A percentile compares a stretch with the other conserved stretches of the same genome.
These are phyloP conservation scores for Vaccinium myrtillus DNA, from an alignment of 148 eudicot genomes.

Conservation along the genomic window DNA sequence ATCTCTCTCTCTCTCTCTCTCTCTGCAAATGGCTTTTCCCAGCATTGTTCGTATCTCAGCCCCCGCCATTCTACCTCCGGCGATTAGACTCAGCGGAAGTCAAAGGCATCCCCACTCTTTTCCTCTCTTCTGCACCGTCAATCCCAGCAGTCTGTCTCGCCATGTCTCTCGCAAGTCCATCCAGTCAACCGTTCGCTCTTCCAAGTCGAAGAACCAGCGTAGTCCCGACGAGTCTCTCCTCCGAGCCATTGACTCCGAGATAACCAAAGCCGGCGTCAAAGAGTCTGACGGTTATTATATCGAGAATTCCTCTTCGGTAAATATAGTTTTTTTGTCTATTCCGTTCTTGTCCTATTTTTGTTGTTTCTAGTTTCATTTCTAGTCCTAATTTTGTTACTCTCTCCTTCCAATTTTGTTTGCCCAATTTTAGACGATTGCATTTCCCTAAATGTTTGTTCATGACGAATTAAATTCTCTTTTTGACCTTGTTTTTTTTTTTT, in stretches of 20 bases:
- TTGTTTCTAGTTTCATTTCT: not conserved
- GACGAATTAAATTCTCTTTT: not conserved
- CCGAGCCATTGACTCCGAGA: slow-evolving; percentile 48
- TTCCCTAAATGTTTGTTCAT: not conserved
- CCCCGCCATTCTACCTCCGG: slow-evolving; percentile 43
- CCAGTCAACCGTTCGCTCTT: slow-evolving; percentile 29
- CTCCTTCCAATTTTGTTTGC: not conserved
- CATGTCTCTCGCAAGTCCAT: slow-evolving; percentile 24
- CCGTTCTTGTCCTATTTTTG: too few species aligned
- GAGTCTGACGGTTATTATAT: slow-evolving; percentile 40
- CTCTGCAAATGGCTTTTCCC: slow-evolving; percentile 49
- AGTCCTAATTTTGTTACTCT: not conserved
- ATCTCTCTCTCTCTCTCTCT: slow-evolving; percentile 12
- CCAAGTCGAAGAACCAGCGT: slow-evolving; percentile 2
- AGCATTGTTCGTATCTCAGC: slow-evolving; percentile 46
- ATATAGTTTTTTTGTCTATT: too few species aligned
- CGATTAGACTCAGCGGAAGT: slow-evolving; percentile 33
- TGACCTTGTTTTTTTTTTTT: not conserved
- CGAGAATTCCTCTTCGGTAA: slow-evolving; percentile 27
- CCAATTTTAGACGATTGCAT: not conserved
- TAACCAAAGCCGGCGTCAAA: slow-evolving; percentile 39
- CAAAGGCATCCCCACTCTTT: slow-evolving; percentile 33
- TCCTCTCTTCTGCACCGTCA: slow-evolving; percentile 36
- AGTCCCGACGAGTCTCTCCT: slow-evolving; percentile 47
- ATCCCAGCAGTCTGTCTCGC: slow-evolving; percentile 13